These are phyloP conservation scores for Alternaria ventricosa DNA, from an alignment of 2,329 filamentous ascomycete species.

Conservation along the genomic window DNA sequence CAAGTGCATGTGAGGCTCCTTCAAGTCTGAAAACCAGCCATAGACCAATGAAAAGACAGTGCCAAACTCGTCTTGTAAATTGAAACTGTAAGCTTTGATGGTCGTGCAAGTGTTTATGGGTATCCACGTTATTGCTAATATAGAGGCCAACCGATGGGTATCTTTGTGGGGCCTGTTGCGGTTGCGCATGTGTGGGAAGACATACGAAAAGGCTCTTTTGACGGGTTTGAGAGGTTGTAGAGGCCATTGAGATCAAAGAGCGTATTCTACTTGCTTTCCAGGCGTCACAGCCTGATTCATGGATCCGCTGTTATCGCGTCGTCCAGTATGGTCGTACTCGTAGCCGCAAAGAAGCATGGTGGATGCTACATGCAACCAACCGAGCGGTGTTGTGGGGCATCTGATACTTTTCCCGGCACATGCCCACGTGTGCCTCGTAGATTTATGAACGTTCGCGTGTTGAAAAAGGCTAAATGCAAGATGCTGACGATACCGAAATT, in stretches of 20 bases:
- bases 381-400: slow-evolving; percentile 31
- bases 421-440: slow-evolving; percentile 15
- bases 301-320: neutral
- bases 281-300: neutral
- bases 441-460: slow-evolving; percentile 3
- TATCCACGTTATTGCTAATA: slow-evolving; percentile 28
- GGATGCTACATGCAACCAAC: slow-evolving; percentile 1
- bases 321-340: neutral
- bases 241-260: neutral
- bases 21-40: slow-evolving; percentile 6
- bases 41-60: slow-evolving; percentile 10
- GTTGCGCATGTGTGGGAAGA: neutral
- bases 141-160: slow-evolving; percentile 9
- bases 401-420: neutral
- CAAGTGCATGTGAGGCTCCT: slow-evolving; percentile 15
- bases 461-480: slow-evolving; percentile 20
- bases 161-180: slow-evolving; percentile 17
- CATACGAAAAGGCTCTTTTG: neutral
- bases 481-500: neutral
- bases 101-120: slow-evolving; percentile 7
- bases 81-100: slow-evolving; percentile 10
- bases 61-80: slow-evolving; percentile 16
- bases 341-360: neutral
- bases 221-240: neutral
- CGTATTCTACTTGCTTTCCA: neutral